These are phyloP conservation scores for Scheffersomyces coipomensis DNA, from an alignment of 805 yeast species.

Conservation along the genomic window DNA sequence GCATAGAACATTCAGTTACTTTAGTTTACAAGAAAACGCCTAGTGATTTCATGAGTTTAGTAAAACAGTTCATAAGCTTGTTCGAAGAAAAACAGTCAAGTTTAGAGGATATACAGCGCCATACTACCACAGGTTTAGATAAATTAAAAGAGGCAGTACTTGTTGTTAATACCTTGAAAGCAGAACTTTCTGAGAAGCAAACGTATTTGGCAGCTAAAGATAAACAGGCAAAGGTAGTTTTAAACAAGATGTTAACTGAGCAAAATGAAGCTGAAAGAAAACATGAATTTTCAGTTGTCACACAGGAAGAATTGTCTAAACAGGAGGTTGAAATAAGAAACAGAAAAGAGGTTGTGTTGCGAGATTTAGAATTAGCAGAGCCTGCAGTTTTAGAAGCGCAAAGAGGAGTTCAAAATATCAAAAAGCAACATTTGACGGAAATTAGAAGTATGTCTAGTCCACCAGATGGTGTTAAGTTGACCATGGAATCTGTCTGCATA, in stretches of 20 bases:
- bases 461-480: conserved; percentile 79
- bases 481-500: conserved; percentile 84
- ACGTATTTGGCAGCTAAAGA: conserved; percentile 53
- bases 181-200: conserved; percentile 53
- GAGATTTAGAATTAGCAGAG: conserved; percentile 72
- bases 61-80: conserved; percentile 41
- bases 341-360: conserved; percentile 54
- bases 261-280: conserved; percentile 93
- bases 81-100: conserved; percentile 44
- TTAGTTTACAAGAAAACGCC: conserved; percentile 39
- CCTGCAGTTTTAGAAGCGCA: conserved; percentile 86
- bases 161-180: conserved; percentile 61
- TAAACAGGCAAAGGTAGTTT: conserved; percentile 64
- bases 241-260: conserved; percentile 72
- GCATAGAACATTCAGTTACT: conserved; percentile 10
- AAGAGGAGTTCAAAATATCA: conserved; percentile 86
- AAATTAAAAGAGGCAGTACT: conserved; percentile 74
- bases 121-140: conserved; percentile 70
- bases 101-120: conserved; percentile 67
- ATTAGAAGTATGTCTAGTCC: conserved; percentile 87
- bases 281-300: conserved; percentile 77
- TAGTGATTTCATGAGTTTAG: conserved; percentile 51
- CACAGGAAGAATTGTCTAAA: conserved; percentile 63
- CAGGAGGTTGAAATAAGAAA: conserved; percentile 62
- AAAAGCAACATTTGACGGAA: conserved; percentile 89